Percentiles rank a stretch among this genome's conserved stretches.
Conservation (phyloP, 352 stramenopile species). For the Pythium aristosporum region DNA sequence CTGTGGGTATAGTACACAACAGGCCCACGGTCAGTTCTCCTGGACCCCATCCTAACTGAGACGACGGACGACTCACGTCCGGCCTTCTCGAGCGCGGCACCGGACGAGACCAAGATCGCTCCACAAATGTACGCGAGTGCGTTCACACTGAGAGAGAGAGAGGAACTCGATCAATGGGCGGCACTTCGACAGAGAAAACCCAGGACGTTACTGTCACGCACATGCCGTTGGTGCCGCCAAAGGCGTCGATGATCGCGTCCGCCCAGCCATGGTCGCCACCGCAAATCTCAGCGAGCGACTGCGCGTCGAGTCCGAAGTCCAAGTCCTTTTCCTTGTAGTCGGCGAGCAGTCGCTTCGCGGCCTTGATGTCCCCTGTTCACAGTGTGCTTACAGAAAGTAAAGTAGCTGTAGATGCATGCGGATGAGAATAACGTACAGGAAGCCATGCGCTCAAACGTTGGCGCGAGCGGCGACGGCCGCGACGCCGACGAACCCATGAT, state of each 20-base stretch:
- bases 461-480: slow-evolving; percentile 36
- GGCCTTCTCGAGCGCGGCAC: slow-evolving; percentile 52
- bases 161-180: not conserved
- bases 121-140: slow-evolving; percentile 66
- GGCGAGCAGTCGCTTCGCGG: slow-evolving; percentile 41
- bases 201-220: slow-evolving; percentile 23
- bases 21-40: not conserved
- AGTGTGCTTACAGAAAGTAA: not conserved
- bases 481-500: slow-evolving; percentile 53
- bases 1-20: slow-evolving; percentile 18
- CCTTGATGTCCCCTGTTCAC: slow-evolving; percentile 51
- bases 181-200: not conserved
- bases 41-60: not conserved
- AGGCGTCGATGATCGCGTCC: slow-evolving; percentile 53
- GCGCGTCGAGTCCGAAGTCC: slow-evolving; percentile 63
- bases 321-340: slow-evolving; percentile 80
- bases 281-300: slow-evolving; percentile 47
- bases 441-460: slow-evolving; percentile 53
- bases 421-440: slow-evolving; percentile 35
- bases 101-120: slow-evolving; percentile 41
- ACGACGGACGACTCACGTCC: slow-evolving; percentile 29
- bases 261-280: slow-evolving; percentile 54
- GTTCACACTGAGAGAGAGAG: slow-evolving; percentile 43
- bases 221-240: slow-evolving; percentile 62
- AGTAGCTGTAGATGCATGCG: not conserved